Conservation (phyloP, 208 protist species). For the Wallacemonas collosoma region DNA sequence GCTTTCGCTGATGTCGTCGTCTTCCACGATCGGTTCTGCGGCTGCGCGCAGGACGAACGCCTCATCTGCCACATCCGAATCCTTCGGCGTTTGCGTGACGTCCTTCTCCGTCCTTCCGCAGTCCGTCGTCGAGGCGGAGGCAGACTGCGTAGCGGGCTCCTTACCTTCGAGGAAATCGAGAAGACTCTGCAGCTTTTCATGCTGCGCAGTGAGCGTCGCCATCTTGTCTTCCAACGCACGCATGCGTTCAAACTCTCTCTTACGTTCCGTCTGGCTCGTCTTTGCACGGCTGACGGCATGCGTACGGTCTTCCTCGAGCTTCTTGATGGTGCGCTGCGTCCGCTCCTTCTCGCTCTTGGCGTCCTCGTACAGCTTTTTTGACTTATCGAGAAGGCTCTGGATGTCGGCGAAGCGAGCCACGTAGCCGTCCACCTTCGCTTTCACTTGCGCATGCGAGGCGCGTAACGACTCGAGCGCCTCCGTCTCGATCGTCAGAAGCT, state of each 20-base stretch:
- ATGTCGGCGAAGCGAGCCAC: slow-evolving; percentile 44
- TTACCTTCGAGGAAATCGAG: slow-evolving; percentile 29
- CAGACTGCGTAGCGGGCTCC: not conserved
- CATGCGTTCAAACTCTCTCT: slow-evolving; percentile 53
- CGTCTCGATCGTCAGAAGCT: slow-evolving; percentile 40
- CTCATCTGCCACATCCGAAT: not conserved
- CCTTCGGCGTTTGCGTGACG: not conserved
- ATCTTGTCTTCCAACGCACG: slow-evolving; percentile 50
- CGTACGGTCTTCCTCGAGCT: slow-evolving; percentile 49
- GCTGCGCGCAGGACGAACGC: not conserved
- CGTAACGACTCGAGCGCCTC: slow-evolving; percentile 25
- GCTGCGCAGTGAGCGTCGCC: slow-evolving; percentile 40
- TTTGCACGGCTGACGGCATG: slow-evolving; percentile 39
- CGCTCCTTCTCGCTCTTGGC: slow-evolving; percentile 54
- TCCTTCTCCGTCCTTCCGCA: not conserved
- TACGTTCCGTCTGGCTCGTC: slow-evolving; percentile 45
- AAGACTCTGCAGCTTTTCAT: slow-evolving; percentile 44
- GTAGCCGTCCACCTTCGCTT: slow-evolving; percentile 51
- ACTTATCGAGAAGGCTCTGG: slow-evolving; percentile 49
- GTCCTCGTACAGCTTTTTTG: slow-evolving; percentile 58
- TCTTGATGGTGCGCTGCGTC: slow-evolving; percentile 40
- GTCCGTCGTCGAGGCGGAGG: slow-evolving; percentile 3
- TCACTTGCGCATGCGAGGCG: slow-evolving; percentile 36
- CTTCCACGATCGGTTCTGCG: not conserved
- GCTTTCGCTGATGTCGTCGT: not conserved